Conservation (phyloP, 352 stramenopile genomes). For the Pythium coloratum region DNA sequence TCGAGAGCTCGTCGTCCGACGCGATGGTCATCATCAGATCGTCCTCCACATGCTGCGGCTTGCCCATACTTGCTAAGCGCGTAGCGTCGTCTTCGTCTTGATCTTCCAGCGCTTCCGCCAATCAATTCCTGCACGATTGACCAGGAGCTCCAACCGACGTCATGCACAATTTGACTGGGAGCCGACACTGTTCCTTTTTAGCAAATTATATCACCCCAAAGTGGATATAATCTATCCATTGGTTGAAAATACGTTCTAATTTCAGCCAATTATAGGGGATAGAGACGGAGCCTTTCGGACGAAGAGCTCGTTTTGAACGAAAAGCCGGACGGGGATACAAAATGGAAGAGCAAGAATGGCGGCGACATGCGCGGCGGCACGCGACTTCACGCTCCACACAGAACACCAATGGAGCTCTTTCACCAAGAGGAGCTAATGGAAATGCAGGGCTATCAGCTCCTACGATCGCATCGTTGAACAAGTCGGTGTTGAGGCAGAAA, state of each 20-base stretch:
- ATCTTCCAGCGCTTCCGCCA: conserved; percentile 4
- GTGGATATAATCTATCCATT: neutral
- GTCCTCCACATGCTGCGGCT: conserved; percentile 40
- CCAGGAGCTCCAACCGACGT: conserved; percentile 29
- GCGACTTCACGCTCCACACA: conserved; percentile 9
- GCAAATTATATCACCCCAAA: conserved; percentile 11
- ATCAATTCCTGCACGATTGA: conserved; percentile 18
- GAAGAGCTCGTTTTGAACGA: neutral
- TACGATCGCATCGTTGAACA: conserved; percentile 16
- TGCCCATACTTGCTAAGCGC: conserved; percentile 29
- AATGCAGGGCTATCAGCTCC: conserved; percentile 6
- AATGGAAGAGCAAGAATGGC: conserved; percentile 34
- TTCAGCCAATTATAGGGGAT: conserved; percentile 11
- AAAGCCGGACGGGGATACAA: neutral
- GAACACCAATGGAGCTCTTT: neutral
- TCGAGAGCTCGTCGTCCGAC: conserved; percentile 81
- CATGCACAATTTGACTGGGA: conserved; percentile 26
- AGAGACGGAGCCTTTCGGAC: neutral
- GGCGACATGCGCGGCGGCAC: conserved; percentile 18
- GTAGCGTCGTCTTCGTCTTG: neutral
- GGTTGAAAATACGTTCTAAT: neutral
- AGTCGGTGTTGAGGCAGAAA: conserved; percentile 12
- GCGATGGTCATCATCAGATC: conserved; percentile 90
- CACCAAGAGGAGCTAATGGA: neutral
- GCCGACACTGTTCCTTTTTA: conserved; percentile 13